Base-by-base conservation (phyloP, 169 alveolate species). In the Theileria sp. region DNA sequence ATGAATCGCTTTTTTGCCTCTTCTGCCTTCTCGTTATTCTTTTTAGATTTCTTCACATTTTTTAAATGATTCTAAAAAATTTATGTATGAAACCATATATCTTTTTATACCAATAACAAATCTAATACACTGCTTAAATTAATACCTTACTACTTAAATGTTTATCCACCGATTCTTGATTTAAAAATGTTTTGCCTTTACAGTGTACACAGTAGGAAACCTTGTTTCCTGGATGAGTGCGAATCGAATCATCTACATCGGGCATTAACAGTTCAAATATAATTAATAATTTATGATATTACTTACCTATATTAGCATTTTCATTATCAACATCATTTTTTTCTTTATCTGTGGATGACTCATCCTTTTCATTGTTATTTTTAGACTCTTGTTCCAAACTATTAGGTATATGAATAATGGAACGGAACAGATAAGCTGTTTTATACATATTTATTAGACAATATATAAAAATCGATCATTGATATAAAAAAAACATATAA, bases 141-240 rank as follows among this genome's bases (percentile, higher is more conserved):
- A 44, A 8, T 83, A 79, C 91, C 86, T 85, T 85, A 69, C 87
- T 78, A 51, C 49, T 58, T 51, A 85, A 34, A 32, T 85, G 91
- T 56, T 85, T 85, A 32, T 85, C 17, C 28, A 85, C 70, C 38
- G 80, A 74, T n/a, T 79, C 85, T 49, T 85, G 50, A 77, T 85
- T 85, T 28, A 85, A 73, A 66, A 85, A 32, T 19, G 85, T 74
- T 38, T 85, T 85, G 21, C 84, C 85, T 36, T 51, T 61, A 75
- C 91, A 85, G 17, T 25, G 28, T 68, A 75, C 79, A 62, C 91
- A 85, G 28, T 78, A 70, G 8, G 83, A 75, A 19, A 74, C 91
- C 13, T 85, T 85, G 1, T 77, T 77, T 13, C 80, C 81, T 0
- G 87, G 75, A 44, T 56, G 60, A 6, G 34, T 17, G n/a, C 19